phyloP scores from a whole-genome alignment of 2,329 filamentous ascomycete genomes.

The Sporothrix brunneoviolacea region DNA sequence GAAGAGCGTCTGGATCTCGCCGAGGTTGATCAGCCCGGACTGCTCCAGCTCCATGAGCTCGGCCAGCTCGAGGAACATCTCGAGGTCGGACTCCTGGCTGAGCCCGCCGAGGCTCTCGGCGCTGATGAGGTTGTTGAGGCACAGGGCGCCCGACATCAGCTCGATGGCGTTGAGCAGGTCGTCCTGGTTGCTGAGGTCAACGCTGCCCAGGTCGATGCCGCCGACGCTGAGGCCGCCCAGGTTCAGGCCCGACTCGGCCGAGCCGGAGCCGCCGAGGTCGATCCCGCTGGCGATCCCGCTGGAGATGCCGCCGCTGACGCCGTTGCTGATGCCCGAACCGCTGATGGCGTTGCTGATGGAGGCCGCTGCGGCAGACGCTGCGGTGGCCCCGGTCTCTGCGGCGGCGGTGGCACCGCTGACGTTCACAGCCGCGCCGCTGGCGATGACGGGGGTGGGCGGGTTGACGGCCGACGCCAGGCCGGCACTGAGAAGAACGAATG shows the following conservation, averaged over 20 bases:
- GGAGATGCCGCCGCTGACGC: too few relatives aligned
- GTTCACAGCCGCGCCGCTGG: constrained; percentile 1
- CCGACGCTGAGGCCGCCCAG: constrained; percentile 19
- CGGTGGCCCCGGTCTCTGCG: background rate
- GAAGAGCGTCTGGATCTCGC: constrained; percentile 25
- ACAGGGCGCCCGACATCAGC: constrained; percentile 24
- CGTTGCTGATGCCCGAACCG: constrained; percentile 4
- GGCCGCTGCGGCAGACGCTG: background rate
- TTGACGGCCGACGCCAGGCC: constrained; percentile 24
- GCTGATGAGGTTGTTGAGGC: constrained; percentile 23
- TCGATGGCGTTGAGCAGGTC: constrained; percentile 26
- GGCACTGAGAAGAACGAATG: constrained; percentile 21
- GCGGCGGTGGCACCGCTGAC: constrained; percentile 1
- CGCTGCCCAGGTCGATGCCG: constrained; percentile 24
- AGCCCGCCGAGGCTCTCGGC: constrained; percentile 19
- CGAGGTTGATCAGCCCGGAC: constrained; percentile 24
- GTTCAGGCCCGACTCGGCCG: too few relatives aligned
- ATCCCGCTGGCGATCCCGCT: constrained; percentile 8
- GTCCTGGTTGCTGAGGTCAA: constrained; percentile 25
- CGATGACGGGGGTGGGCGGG: constrained; percentile 4
- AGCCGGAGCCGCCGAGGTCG: constrained; percentile 14
- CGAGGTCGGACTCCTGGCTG: constrained; percentile 22
- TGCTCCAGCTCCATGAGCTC: constrained; percentile 27
- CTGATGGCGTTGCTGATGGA: constrained; percentile 6
- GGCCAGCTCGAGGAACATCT: constrained; percentile 28